Percentiles rank a stretch among this genome's conserved stretches.
Conservation (phyloP, 257 asterid species). For the Sherardia arvensis region DNA sequence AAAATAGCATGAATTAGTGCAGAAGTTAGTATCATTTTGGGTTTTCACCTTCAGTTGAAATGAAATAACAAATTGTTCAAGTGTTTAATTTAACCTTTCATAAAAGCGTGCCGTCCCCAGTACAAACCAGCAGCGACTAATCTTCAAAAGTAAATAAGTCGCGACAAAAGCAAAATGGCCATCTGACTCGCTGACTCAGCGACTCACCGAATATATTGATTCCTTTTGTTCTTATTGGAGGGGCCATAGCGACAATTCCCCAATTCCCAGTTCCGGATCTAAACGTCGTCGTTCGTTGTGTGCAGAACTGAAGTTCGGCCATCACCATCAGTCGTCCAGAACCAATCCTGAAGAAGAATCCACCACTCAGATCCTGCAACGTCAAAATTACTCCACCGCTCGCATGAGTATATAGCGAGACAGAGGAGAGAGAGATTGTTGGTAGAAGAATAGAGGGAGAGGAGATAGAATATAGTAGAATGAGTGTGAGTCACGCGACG, state of each 20-base stretch:
- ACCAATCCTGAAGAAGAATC: neutral
- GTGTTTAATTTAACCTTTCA: no score
- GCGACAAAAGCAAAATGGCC: neutral
- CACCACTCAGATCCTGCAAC: neutral
- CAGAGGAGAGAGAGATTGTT: slow-evolving; percentile 1
- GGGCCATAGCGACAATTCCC: neutral
- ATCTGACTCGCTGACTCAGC: neutral
- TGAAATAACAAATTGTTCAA: no score
- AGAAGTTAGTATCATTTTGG: no score
- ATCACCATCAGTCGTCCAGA: neutral
- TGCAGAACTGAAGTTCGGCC: neutral
- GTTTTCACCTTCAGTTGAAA: no score
- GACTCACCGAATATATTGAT: neutral
- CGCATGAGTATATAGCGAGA: slow-evolving; percentile 2
- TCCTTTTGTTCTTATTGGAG: neutral
- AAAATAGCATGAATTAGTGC: no score
- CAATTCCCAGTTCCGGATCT: neutral
- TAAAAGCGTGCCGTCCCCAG: neutral
- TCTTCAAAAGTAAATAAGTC: neutral
- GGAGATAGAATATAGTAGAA: no score
- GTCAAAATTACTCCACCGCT: neutral
- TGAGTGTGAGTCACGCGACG: slow-evolving; percentile 82
- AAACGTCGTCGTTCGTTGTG: slow-evolving; percentile 14
- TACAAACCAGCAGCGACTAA: neutral
- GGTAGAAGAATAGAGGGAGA: neutral